Evolutionary conservation across 1,284 basidiomycete species (phyloP).

Genomic region (Boletus semigastroideus): DNA sequence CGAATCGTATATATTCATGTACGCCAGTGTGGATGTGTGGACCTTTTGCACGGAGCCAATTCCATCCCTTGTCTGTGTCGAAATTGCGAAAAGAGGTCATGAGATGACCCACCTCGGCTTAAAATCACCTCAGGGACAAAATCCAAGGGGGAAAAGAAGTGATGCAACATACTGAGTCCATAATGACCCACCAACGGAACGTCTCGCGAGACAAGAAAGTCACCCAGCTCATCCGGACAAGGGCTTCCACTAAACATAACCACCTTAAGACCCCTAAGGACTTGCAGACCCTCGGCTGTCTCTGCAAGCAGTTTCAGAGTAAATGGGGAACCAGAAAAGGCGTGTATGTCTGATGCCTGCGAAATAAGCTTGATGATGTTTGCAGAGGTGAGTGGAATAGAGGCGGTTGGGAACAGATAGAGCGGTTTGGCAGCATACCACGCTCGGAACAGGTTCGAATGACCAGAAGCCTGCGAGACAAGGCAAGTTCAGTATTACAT

Average conservation of each 20-base stretch:
- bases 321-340: conserved; percentile 20
- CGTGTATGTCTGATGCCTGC: conserved; percentile 18
- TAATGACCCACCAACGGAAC: conserved; percentile 56
- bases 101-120: conserved; percentile 41
- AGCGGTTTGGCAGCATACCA: conserved; percentile 45
- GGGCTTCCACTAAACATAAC: conserved; percentile 50
- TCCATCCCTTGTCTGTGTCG: conserved; percentile 57
- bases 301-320: conserved; percentile 49
- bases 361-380: conserved; percentile 42
- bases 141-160: neutral
- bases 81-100: conserved; percentile 54
- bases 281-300: conserved; percentile 46
- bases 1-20: conserved; percentile 44
- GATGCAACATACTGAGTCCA: conserved; percentile 41
- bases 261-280: conserved; percentile 48
- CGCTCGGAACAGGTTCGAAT: conserved; percentile 30
- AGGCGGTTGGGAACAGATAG: conserved; percentile 48
- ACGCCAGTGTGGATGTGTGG: conserved; percentile 29
- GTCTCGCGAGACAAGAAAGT: conserved; percentile 49
- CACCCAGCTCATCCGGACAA: conserved; percentile 52
- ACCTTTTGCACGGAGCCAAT: conserved; percentile 45
- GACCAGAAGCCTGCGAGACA: conserved; percentile 20
- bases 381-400: conserved; percentile 51
- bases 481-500: conserved; percentile 1
- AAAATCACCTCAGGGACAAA: neutral